phyloP scores from a whole-genome alignment of 2,329 filamentous ascomycete genomes.

The Grosmannia huntii region DNA sequence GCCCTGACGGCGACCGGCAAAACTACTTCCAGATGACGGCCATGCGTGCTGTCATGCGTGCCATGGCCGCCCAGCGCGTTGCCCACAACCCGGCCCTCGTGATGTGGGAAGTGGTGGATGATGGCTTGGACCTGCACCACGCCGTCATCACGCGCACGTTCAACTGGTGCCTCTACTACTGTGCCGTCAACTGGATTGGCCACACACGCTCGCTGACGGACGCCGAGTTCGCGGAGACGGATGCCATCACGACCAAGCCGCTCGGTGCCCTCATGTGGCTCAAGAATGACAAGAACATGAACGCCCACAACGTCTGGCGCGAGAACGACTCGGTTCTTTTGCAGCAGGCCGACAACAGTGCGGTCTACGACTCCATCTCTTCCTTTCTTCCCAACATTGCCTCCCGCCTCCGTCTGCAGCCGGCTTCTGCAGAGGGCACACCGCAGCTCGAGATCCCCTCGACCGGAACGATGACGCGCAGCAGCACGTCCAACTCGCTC shows the following conservation, averaged over 20 bases:
- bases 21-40: conserved; percentile 14
- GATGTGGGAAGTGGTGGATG: conserved; percentile 17
- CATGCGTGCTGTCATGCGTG: conserved; percentile 17
- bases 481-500: background rate
- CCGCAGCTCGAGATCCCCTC: background rate
- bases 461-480: background rate
- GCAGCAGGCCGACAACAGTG: background rate
- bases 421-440: background rate
- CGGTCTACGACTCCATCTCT: background rate
- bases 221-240: conserved; percentile 7
- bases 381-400: background rate
- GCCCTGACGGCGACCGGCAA: conserved; percentile 8
- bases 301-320: conserved; percentile 16
- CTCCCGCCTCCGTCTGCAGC: background rate
- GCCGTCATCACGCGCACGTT: conserved; percentile 16
- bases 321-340: conserved; percentile 11
- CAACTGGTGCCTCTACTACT: conserved; percentile 17
- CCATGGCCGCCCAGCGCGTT: conserved; percentile 16
- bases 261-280: conserved; percentile 19
- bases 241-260: conserved; percentile 11
- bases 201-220: conserved; percentile 11
- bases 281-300: conserved; percentile 16
- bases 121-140: conserved; percentile 11
- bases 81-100: conserved; percentile 14
- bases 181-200: conserved; percentile 16